Evolutionary conservation across 2,329 filamentous ascomycete genomes (phyloP), one percentile per base, ranked within the genome.

Genomic region (Talaromyces funiculosus): DNA sequence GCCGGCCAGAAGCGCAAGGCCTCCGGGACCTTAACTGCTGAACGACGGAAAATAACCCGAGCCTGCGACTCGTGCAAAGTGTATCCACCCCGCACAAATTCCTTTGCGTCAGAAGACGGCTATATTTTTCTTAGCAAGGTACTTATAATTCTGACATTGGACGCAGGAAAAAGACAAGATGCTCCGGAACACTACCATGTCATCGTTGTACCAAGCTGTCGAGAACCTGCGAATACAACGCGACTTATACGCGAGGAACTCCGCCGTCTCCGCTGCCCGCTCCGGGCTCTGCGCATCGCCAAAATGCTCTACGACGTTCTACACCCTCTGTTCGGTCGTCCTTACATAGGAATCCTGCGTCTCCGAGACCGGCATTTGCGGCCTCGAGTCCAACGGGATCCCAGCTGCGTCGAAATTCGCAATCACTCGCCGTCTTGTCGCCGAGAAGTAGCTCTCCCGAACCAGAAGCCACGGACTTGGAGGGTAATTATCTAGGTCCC

Each of bases 401-500:
- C 42, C 49, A 37, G 12, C 20, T 47, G 8, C 42, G 29, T 40
- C 38, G n/a, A 33, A 42, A 31, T 53, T 61, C 18, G 6, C 57
- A 57, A 40, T 20, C n/a, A 18, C 51, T 62, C 3, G 65, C 65
- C 20, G 63, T 63, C 31, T 47, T 64, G 10, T 71, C 69, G 1
- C 60, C 65, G 26, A 70, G 54, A 37, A 62, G 69, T 14, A 69
- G 69, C 45, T 83, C 80, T 1, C 81, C 78, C 1, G 80, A 78
- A 53, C 74, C 76, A 3, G 76, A 73, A 4, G 75, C 76, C 20
- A 77, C 80, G 1, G 81, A 83, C 62, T 78, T 82, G 10, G 78
- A 82, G 63, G 82, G 81, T 1, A 81, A 85, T 56, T 82, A 82
- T 63, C 75, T 83, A n/a, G 82, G 83, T 9, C 78, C 80, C 14